These are phyloP conservation scores for Periconia sp. DNA, from an alignment of 2,329 filamentous ascomycete genomes.

Conservation along the genomic window DNA sequence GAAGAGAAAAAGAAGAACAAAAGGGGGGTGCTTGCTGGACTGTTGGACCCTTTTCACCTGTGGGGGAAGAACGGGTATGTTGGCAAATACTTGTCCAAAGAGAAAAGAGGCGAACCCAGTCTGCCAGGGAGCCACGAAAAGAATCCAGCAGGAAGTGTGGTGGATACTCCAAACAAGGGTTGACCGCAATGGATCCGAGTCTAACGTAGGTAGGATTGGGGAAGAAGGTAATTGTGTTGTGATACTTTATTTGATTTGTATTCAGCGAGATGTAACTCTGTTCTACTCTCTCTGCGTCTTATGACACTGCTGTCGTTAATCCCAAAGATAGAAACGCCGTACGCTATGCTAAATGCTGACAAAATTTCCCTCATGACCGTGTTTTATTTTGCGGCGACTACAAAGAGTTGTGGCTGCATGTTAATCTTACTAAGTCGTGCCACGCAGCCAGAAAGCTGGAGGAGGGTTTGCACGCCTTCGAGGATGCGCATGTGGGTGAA, in stretches of 20 bases:
- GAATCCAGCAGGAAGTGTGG: too few species aligned
- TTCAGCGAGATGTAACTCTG: background rate
- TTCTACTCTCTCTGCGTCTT: background rate
- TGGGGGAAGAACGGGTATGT: conserved; percentile 33
- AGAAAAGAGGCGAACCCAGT: background rate
- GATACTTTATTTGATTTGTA: too few species aligned
- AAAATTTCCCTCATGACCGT: background rate
- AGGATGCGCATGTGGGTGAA: conserved; percentile 99
- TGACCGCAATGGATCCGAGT: too few species aligned
- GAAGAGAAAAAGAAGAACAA: conserved; percentile 30
- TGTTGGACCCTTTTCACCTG: conserved; percentile 34
- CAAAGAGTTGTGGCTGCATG: conserved; percentile 88
- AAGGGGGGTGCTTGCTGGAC: conserved; percentile 16
- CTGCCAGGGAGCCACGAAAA: too few species aligned
- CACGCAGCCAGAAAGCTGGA: conserved; percentile 91
- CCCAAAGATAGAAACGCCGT: conserved; percentile 14
- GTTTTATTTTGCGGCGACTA: conserved; percentile 33
- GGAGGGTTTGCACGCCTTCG: conserved; percentile 93
- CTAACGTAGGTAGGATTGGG: too few species aligned
- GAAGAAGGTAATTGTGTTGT: too few species aligned
- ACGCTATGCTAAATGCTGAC: conserved; percentile 38
- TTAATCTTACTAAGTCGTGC: conserved; percentile 91
- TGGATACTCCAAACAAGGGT: too few species aligned
- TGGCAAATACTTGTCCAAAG: conserved; percentile 21
- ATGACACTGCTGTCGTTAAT: background rate